Conservation (phyloP, 352 stramenopile genomes). For the Pythium dissimile region DNA sequence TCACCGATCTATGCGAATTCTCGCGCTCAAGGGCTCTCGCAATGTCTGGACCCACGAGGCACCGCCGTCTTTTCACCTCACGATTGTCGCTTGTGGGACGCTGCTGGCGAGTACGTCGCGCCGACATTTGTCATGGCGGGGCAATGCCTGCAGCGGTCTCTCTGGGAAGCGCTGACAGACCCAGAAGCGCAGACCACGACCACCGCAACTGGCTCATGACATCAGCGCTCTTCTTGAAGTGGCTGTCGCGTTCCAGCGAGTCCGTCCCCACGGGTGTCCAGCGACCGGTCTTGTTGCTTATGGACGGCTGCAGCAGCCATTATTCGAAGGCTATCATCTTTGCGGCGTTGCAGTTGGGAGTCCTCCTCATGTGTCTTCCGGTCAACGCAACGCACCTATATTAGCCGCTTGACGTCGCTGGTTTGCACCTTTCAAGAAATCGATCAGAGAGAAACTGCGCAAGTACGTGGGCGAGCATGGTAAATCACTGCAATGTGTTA, state of each 20-base stretch:
- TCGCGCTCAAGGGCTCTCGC: slow-evolving; percentile 21
- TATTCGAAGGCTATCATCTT: slow-evolving; percentile 9
- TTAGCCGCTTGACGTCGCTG: slow-evolving; percentile 20
- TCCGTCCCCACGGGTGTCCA: neutral
- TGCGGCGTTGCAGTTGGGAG: neutral
- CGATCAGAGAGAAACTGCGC: slow-evolving; percentile 2
- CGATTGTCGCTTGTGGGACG: slow-evolving; percentile 23
- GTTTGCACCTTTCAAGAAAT: slow-evolving; percentile 16
- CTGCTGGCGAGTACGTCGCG: slow-evolving; percentile 4
- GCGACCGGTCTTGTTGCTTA: slow-evolving; percentile 2
- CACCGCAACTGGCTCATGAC: slow-evolving; percentile 15
- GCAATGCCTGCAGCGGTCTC: neutral
- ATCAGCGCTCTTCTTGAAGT: neutral
- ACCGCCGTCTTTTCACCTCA: slow-evolving; percentile 25
- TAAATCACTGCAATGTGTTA: neutral
- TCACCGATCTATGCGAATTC: slow-evolving; percentile 7
- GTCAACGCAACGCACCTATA: slow-evolving; percentile 19
- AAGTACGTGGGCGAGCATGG: neutral
- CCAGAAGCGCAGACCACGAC: slow-evolving; percentile 13
- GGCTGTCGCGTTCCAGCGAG: slow-evolving; percentile 3
- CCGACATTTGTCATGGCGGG: slow-evolving; percentile 22
- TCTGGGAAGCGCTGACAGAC: neutral
- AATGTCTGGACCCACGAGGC: slow-evolving; percentile 22
- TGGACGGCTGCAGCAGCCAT: slow-evolving; percentile 20
- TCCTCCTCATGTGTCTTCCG: slow-evolving; percentile 13